Evolutionary conservation across 2,329 filamentous ascomycete genomes (phyloP).

Genomic region (Uncinocarpus reesii): DNA sequence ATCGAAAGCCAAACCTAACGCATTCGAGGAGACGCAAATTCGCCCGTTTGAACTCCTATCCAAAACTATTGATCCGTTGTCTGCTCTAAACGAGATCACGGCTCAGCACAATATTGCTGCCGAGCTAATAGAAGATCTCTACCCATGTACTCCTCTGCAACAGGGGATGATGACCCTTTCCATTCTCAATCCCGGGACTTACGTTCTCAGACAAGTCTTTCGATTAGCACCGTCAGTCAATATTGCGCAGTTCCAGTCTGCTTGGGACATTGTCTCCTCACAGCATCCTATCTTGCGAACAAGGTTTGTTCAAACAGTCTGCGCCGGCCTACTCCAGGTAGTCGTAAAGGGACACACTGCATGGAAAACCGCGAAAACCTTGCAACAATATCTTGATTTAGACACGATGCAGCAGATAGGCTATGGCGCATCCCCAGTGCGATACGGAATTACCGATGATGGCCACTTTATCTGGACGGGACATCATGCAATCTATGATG

Average conservation of each 20-base stretch:
- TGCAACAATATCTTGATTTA: conserved; percentile 24
- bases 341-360: conserved; percentile 24
- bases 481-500: conserved; percentile 35
- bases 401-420: conserved; percentile 13
- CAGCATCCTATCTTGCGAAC: conserved; percentile 36
- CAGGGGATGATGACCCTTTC: conserved; percentile 28
- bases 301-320: conserved; percentile 22
- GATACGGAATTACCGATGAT: conserved; percentile 18
- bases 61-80: too few relatives aligned
- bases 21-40: conserved; percentile 1
- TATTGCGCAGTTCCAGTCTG: conserved; percentile 26
- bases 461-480: conserved; percentile 24
- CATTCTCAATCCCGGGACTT: conserved; percentile 28
- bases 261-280: conserved; percentile 29
- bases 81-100: neutral
- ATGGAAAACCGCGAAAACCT: conserved; percentile 27
- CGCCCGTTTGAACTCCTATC: too few relatives aligned
- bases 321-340: conserved; percentile 20
- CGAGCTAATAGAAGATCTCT: conserved; percentile 26
- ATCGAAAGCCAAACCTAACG: conserved; percentile 7
- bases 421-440: conserved; percentile 17
- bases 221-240: conserved; percentile 23
- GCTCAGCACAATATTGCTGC: conserved; percentile 16
- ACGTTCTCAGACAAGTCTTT: conserved; percentile 29
- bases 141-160: conserved; percentile 21